Conservation (phyloP, 371 early-diverging fungal species). For the Mortierella sp. region DNA sequence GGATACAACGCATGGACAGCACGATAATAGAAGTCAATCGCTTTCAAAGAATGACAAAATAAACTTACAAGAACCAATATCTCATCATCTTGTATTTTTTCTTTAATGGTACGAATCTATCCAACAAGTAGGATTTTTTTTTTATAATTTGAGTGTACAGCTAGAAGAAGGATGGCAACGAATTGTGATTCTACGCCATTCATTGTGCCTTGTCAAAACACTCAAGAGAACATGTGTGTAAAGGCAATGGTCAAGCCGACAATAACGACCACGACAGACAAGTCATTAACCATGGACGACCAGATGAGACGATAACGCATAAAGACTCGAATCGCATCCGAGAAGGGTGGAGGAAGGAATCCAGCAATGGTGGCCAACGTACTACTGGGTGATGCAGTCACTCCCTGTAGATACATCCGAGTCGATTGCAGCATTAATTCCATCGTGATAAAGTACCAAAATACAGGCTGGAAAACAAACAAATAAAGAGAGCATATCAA, state of each 20-base stretch:
- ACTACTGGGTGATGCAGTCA: constrained; percentile 61
- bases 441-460: constrained; percentile 74
- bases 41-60: background rate
- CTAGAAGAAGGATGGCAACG: too few relatives aligned
- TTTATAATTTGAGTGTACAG: background rate
- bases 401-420: constrained; percentile 65
- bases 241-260: constrained; percentile 62
- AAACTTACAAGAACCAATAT: background rate
- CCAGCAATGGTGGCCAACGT: constrained; percentile 60
- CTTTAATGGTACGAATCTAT: background rate
- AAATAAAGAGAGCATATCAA: constrained; percentile 16
- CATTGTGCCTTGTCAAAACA: background rate
- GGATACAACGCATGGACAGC: constrained; percentile 2
- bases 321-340: constrained; percentile 61
- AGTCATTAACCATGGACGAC: constrained; percentile 67
- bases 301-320: constrained; percentile 73
- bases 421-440: constrained; percentile 69
- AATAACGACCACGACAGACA: constrained; percentile 67
- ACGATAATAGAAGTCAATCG: background rate
- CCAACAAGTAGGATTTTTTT: background rate
- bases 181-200: too few relatives aligned
- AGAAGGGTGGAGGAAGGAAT: constrained; percentile 67
- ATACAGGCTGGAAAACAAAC: constrained; percentile 60
- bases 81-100: background rate
- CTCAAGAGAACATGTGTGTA: constrained; percentile 46